phyloP scores from a whole-genome alignment of 1,284 basidiomycete species.

The Cutaneotrichosporon dermatis region DNA sequence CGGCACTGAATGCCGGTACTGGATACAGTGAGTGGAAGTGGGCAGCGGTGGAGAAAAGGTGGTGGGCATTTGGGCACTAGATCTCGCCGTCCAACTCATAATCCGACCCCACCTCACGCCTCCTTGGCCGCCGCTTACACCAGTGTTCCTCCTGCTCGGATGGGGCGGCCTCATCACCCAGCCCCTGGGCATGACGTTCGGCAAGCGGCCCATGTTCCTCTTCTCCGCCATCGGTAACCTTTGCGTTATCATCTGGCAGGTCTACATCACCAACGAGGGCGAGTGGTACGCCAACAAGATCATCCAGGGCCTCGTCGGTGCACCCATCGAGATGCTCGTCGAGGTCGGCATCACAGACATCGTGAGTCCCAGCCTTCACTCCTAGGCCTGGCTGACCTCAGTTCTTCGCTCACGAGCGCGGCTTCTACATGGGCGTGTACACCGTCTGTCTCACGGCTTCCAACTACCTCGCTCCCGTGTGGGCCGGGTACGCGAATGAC shows the following conservation, averaged over 20 bases:
- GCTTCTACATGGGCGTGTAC: constrained; percentile 24
- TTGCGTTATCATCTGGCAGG: constrained; percentile 18
- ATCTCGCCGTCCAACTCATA: no score
- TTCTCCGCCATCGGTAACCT: constrained; percentile 6
- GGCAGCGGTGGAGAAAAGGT: no score
- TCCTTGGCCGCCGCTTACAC: not conserved
- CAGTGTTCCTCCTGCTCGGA: constrained; percentile 22
- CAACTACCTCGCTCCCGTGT: constrained; percentile 17
- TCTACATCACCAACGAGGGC: constrained; percentile 12
- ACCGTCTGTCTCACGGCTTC: constrained; percentile 9
- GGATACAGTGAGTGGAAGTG: constrained; percentile 18
- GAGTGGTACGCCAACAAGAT: constrained; percentile 24
- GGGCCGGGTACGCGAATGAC: constrained; percentile 21
- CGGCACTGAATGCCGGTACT: constrained; percentile 22
- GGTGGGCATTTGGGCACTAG: no score
- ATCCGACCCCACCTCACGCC: not conserved
- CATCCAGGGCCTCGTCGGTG: constrained; percentile 17
- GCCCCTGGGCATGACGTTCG: constrained; percentile 22
- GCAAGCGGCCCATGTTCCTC: constrained; percentile 25
- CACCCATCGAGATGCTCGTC: constrained; percentile 23
- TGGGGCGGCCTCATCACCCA: constrained; percentile 25
- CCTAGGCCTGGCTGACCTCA: not conserved
- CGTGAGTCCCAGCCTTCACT: not conserved
- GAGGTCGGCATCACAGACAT: constrained; percentile 14
- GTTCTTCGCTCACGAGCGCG: constrained; percentile 25